Conservation (phyloP, 495 filamentous ascomycete genomes). For the Daldinia childiae region DNA sequence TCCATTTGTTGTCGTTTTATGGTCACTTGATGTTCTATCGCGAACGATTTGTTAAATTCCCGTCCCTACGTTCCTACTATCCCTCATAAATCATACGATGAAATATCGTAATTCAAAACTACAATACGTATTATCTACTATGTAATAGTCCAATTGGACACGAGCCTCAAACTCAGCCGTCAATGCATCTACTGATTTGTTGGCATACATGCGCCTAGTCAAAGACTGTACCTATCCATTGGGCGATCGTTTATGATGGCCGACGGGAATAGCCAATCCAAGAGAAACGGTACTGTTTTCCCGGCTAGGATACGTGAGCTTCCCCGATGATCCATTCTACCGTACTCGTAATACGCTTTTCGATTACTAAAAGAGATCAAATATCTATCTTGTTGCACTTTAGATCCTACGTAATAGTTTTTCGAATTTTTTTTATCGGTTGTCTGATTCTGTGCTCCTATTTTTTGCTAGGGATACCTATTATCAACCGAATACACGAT, state of each 20-base stretch:
- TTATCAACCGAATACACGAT: neutral
- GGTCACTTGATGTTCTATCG: slow-evolving; percentile 32
- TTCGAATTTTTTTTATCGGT: neutral
- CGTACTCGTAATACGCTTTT: slow-evolving; percentile 25
- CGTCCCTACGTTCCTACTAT: slow-evolving; percentile 2
- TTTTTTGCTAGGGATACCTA: neutral
- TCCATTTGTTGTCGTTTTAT: slow-evolving; percentile 23
- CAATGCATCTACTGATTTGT: slow-evolving; percentile 43
- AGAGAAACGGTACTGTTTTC: slow-evolving; percentile 33
- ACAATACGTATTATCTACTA: slow-evolving; percentile 23
- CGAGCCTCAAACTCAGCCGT: slow-evolving; percentile 41
- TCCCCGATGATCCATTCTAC: slow-evolving; percentile 35
- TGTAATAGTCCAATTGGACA: slow-evolving; percentile 41
- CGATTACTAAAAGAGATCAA: slow-evolving; percentile 20
- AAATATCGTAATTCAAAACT: slow-evolving; percentile 39
- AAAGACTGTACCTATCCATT: slow-evolving; percentile 32
- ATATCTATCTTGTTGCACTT: slow-evolving; percentile 13
- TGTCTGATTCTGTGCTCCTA: neutral
- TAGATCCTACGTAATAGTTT: neutral
- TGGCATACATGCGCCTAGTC: slow-evolving; percentile 41
- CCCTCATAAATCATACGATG: slow-evolving; percentile 38
- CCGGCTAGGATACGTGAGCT: slow-evolving; percentile 35
- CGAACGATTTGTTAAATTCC: slow-evolving; percentile 21
- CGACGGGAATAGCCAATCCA: slow-evolving; percentile 35
- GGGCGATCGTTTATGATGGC: slow-evolving; percentile 34